Base-by-base conservation (phyloP, 1,284 basidiomycete genomes). In the Inonotus hispidus region DNA sequence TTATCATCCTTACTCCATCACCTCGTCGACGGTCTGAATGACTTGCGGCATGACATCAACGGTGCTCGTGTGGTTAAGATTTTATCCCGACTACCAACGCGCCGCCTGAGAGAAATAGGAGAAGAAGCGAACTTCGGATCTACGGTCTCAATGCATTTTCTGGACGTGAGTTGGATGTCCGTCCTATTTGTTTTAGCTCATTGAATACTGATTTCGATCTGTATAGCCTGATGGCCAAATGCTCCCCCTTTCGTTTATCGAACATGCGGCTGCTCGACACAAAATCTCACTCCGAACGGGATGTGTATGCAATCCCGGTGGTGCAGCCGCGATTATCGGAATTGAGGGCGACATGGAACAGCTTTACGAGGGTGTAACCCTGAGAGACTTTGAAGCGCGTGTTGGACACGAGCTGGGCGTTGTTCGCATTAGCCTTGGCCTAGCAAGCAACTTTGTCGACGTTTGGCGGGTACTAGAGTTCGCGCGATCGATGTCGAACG, bases 271-370 rank as follows among this genome's bases (percentile, higher is more conserved):
- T 0, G 80, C 87, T 6, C 75, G 73, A 57, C 77, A 80, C 59
- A 81, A 78, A 58, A 85, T 93, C 63, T 89, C 89, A 11, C 73
- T 93, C 16, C 82, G 90, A 46, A 90, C 90, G 1, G 90, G 90
- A 0, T 92, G 90, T 69, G 87, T 93, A 80, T 93, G 91, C 68
- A 92, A 92, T 65, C 88, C 90, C 3, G 90, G 90, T 6, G 90
- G 84, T 11, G 87, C 88, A 0, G 84, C 88, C 0, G 80, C 84
- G 2, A 74, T 90, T 4, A 78, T 91, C 2, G 86, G 84, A 0
- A 79, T 91, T 37, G 74, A 83, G 61, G 76, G 79, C n/a, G 78
- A 84, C 62, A 92, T 92, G 88, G 73, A 76, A n/a, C 72, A 71
- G 14, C 76, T 90, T 0, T 82, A 79, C 62, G 73, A 77, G 1